phyloP scores from a whole-genome alignment of 2,329 filamentous ascomycete species.

The Aureobasidium sp. region DNA sequence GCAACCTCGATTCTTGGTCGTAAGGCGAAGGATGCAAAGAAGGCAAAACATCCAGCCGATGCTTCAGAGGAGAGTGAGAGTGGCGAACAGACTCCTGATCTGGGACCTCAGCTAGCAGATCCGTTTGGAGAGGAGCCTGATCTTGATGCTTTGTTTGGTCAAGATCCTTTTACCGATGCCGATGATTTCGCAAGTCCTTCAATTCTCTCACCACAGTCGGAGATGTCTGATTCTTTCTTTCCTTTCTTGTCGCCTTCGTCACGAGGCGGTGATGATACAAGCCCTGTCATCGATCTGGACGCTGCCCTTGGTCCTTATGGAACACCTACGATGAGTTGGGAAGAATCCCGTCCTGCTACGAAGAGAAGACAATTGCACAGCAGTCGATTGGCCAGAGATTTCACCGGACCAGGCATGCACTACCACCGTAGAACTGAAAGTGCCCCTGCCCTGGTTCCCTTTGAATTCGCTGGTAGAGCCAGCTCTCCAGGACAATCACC shows the following conservation, averaged over 20 bases:
- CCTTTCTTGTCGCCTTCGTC: constrained; percentile 27
- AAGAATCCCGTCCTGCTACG: constrained; percentile 39
- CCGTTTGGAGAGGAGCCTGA: constrained; percentile 11
- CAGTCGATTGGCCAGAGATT: constrained; percentile 60
- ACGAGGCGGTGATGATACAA: constrained; percentile 64
- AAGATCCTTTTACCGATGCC: constrained; percentile 11
- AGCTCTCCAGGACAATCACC: constrained; percentile 42
- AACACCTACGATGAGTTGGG: constrained; percentile 63
- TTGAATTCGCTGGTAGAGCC: constrained; percentile 41
- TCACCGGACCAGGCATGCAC: constrained; percentile 60
- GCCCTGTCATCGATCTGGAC: constrained; percentile 86
- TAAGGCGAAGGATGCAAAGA: constrained; percentile 14
- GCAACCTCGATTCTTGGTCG: constrained; percentile 36
- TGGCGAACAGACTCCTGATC: neutral
- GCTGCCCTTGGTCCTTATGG: constrained; percentile 92
- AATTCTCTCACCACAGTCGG: constrained; percentile 26
- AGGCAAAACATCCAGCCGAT: neutral
- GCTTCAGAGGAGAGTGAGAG: neutral
- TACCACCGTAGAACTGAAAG: constrained; percentile 74
- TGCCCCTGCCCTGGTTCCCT: constrained; percentile 68
- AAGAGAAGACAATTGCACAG: constrained; percentile 66
- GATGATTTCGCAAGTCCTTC: constrained; percentile 5
- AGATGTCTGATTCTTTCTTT: neutral
- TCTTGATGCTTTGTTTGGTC: constrained; percentile 13
- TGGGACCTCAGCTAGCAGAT: neutral